A percentile compares a stretch with the other conserved stretches of the same genome.
These are phyloP conservation scores for Verruconis gallopava DNA, from an alignment of 2,329 filamentous ascomycete species.

Conservation along the genomic window DNA sequence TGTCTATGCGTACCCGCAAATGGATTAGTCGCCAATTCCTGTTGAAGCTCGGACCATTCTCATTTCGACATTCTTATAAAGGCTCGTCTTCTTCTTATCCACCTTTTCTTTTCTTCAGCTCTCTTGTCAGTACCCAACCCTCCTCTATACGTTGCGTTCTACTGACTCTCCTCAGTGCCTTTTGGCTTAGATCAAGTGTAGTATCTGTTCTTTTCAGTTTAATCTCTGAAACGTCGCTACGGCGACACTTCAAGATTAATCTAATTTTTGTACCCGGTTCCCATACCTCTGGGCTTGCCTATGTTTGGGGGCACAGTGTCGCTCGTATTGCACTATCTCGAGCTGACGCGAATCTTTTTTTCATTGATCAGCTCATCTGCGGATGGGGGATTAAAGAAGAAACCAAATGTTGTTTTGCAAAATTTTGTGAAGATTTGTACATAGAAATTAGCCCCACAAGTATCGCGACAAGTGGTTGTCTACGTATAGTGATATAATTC, in stretches of 20 bases:
- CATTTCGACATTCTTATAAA: too few species aligned
- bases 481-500: too few species aligned
- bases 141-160: too few species aligned
- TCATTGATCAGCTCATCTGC: constrained; percentile 12
- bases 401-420: neutral
- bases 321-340: constrained; percentile 63
- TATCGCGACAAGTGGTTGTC: neutral
- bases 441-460: too few species aligned
- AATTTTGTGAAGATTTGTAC: too few species aligned
- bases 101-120: too few species aligned
- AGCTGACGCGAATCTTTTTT: constrained; percentile 49
- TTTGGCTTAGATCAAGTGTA: constrained; percentile 86
- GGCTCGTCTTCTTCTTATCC: too few species aligned
- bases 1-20: too few species aligned
- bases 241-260: constrained; percentile 60
- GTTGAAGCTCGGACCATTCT: too few species aligned
- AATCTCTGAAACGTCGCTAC: constrained; percentile 78
- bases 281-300: constrained; percentile 57
- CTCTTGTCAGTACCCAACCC: too few species aligned
- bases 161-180: too few species aligned
- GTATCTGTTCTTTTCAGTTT: constrained; percentile 95
- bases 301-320: constrained; percentile 54
- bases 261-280: constrained; percentile 54
- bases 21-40: too few species aligned
- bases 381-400: constrained; percentile 11